Conservation (phyloP, 176 grass and related monocot species). For the Ampelocalamus luodianensis region DNA sequence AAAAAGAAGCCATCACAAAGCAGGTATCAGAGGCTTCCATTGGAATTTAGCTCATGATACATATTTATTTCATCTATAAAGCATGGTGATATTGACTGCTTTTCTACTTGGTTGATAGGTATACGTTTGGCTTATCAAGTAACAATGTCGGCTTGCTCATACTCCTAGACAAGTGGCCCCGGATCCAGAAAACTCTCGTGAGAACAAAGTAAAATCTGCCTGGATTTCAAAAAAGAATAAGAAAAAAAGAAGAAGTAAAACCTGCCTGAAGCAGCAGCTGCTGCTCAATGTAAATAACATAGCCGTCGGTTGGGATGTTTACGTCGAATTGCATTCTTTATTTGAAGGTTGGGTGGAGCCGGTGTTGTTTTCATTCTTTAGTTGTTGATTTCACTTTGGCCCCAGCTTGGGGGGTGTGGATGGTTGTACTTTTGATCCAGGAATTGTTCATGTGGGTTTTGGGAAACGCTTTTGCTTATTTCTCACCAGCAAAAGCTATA, state of each 20-base stretch:
- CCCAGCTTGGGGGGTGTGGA: not conserved
- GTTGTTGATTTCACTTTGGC: constrained; percentile 26
- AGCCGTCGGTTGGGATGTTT: constrained; percentile 48
- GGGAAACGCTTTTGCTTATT: constrained; percentile 40
- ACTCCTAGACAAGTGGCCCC: constrained; percentile 79
- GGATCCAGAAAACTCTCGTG: constrained; percentile 54
- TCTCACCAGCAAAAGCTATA: constrained; percentile 46
- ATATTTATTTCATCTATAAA: constrained; percentile 28
- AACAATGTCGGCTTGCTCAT: constrained; percentile 80
- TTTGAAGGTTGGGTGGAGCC: constrained; percentile 32
- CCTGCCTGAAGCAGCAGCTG: constrained; percentile 15
- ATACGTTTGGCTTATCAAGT: constrained; percentile 75
- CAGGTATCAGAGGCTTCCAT: constrained; percentile 48
- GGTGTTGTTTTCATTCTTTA: constrained; percentile 58
- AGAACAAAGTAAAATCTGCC: constrained; percentile 40
- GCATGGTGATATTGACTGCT: constrained; percentile 31
- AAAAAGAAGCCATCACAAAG: constrained; percentile 64
- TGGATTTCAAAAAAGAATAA: not conserved
- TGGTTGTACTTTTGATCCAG: constrained; percentile 35
- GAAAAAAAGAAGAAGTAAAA: not conserved
- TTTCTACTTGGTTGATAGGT: constrained; percentile 60
- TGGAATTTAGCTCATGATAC: constrained; percentile 24
- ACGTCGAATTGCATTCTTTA: constrained; percentile 41
- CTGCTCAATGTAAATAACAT: constrained; percentile 58
- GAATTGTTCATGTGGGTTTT: constrained; percentile 38